Conservation (phyloP, 331 rosid species). For the Rhamnella rubrinervis region DNA sequence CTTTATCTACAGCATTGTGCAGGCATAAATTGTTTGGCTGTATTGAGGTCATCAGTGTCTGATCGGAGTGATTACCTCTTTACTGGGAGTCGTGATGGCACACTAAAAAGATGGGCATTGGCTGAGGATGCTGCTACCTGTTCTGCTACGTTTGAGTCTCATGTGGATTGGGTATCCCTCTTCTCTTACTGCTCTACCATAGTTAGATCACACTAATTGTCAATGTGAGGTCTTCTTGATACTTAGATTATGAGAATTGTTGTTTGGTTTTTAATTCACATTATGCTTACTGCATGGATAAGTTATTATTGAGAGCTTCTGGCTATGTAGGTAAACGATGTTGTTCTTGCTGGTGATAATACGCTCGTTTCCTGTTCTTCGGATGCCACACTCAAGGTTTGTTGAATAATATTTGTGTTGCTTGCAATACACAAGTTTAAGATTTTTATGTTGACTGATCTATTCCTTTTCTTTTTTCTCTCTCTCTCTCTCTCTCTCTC, state of each 20-base stretch:
- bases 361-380: conserved; percentile 98
- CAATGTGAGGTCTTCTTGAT: conserved; percentile 1
- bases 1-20: conserved; percentile 82
- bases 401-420: conserved; percentile 23
- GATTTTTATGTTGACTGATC: conserved; percentile 20
- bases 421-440: background rate
- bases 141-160: conserved; percentile 96
- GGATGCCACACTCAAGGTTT: conserved; percentile 93
- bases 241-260: background rate
- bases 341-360: conserved; percentile 80
- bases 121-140: conserved; percentile 68
- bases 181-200: conserved; percentile 2
- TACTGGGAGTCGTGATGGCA: conserved; percentile 99
- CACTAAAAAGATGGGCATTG: conserved; percentile 83
- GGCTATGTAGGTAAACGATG: conserved; percentile 86
- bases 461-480: conserved; percentile 3
- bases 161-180: conserved; percentile 90
- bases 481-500: too few species aligned
- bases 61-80: conserved; percentile 73
- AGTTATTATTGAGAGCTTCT: conserved; percentile 19
- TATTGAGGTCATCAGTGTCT: conserved; percentile 53
- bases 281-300: conserved; percentile 9
- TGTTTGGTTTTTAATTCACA: background rate
- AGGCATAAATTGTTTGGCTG: conserved; percentile 83
- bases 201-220: conserved; percentile 16